Evolutionary conservation across 352 stramenopile genomes (phyloP).

Genomic region (Plasmopara viticola): DNA sequence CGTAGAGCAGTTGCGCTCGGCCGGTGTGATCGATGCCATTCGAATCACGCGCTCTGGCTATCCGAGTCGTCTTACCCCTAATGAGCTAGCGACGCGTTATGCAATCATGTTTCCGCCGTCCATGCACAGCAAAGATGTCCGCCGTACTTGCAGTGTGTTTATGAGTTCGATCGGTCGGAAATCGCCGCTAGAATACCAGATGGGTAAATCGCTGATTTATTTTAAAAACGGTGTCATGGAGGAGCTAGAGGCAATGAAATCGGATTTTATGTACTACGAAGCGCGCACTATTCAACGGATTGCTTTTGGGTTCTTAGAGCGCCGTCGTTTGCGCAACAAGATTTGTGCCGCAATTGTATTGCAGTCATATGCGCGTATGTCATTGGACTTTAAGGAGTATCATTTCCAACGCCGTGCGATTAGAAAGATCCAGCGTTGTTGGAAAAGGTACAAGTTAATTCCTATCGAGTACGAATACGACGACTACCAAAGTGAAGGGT

Average conservation of each 20-base stretch:
- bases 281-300: slow-evolving; percentile 83
- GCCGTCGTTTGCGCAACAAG: slow-evolving; percentile 56
- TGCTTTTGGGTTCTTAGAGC: slow-evolving; percentile 73
- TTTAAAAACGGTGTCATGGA: slow-evolving; percentile 95
- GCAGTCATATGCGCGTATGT: slow-evolving; percentile 78
- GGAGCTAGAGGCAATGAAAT: slow-evolving; percentile 90
- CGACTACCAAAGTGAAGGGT: slow-evolving; percentile 19
- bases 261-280: slow-evolving; percentile 88
- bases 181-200: slow-evolving; percentile 82
- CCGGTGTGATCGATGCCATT: slow-evolving; percentile 90
- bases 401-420: slow-evolving; percentile 60
- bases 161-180: slow-evolving; percentile 80
- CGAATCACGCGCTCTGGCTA: slow-evolving; percentile 88
- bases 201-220: slow-evolving; percentile 94
- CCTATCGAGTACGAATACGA: slow-evolving; percentile 29
- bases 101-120: slow-evolving; percentile 86
- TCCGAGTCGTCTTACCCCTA: slow-evolving; percentile 86
- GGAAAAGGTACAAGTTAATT: slow-evolving; percentile 43
- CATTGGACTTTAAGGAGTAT: slow-evolving; percentile 67
- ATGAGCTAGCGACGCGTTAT: slow-evolving; percentile 77
- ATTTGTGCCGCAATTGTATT: slow-evolving; percentile 65
- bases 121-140: slow-evolving; percentile 75
- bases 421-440: slow-evolving; percentile 66
- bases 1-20: slow-evolving; percentile 86
- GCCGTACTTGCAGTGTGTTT: slow-evolving; percentile 70